A percentile compares a stretch with the other conserved stretches of the same genome.
Conservation (phyloP, 805 yeast species). For the Jamesozyma hellenica region DNA sequence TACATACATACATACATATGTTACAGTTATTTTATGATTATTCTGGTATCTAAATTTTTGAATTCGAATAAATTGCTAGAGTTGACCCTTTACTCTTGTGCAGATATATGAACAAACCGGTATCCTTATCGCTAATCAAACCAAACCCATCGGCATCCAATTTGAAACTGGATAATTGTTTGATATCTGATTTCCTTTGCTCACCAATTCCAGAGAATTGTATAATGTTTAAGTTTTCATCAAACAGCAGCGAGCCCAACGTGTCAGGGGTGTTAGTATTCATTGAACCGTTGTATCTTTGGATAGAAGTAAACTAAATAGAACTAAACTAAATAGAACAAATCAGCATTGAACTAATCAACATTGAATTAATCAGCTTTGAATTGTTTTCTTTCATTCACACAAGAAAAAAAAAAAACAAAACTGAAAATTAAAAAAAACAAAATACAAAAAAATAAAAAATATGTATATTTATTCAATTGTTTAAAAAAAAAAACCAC, state of each 20-base stretch:
- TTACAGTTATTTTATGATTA: neutral
- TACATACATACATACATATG: too few species aligned
- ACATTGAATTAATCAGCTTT: too few species aligned
- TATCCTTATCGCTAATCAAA: constrained; percentile 9
- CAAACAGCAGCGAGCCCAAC: constrained; percentile 25
- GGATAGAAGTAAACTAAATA: too few species aligned
- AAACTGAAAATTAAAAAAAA: too few species aligned
- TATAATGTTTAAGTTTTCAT: constrained; percentile 23
- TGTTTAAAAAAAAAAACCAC: too few species aligned
- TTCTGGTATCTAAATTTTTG: neutral
- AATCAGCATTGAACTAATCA: too few species aligned
- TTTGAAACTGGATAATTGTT: constrained; percentile 14
- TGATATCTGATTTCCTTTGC: constrained; percentile 19
- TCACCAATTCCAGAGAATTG: constrained; percentile 26
- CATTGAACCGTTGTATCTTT: too few species aligned
- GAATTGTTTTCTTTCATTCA: too few species aligned
- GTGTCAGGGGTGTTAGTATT: neutral
- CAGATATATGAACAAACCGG: constrained; percentile 12
- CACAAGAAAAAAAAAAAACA: too few species aligned
- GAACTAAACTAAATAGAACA: too few species aligned
- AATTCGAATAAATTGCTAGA: constrained; percentile 19
- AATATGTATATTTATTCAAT: too few species aligned
- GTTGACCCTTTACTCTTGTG: constrained; percentile 22
- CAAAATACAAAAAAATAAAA: too few species aligned
- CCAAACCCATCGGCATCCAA: constrained; percentile 24